Conservation (phyloP, 1,284 basidiomycete species). For the Marasmius tenuissimus region DNA sequence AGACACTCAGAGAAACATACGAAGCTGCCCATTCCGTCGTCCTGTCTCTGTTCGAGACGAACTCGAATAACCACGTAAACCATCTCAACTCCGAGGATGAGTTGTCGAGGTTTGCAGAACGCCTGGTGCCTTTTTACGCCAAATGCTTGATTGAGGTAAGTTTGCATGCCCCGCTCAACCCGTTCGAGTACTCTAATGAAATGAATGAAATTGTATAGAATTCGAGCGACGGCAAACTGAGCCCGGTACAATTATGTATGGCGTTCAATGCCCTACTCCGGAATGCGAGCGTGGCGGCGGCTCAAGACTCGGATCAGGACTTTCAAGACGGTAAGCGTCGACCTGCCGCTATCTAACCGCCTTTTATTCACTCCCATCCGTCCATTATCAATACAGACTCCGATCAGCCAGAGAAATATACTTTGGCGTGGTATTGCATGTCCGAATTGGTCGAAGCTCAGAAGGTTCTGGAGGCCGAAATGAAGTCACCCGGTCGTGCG, state of each 20-base stretch:
- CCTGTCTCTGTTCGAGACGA: slow-evolving; percentile 63
- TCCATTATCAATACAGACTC: background rate
- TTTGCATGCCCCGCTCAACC: slow-evolving; percentile 6
- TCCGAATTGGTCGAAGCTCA: background rate
- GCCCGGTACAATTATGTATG: slow-evolving; percentile 57
- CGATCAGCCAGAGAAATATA: background rate
- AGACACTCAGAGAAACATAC: slow-evolving; percentile 61
- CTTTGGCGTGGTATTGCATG: background rate
- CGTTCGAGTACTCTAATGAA: background rate
- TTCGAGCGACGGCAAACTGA: slow-evolving; percentile 57
- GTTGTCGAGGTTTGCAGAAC: slow-evolving; percentile 39
- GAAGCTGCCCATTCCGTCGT: slow-evolving; percentile 78
- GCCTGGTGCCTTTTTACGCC: slow-evolving; percentile 67
- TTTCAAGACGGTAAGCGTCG: no score
- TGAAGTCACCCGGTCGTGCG: background rate
- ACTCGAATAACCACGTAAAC: slow-evolving; percentile 37
- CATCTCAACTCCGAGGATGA: background rate
- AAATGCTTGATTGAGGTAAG: slow-evolving; percentile 65
- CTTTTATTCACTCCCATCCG: background rate
- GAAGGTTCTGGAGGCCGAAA: background rate
- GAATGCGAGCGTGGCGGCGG: slow-evolving; percentile 41
- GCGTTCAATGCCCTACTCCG: slow-evolving; percentile 67
- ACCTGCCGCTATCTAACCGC: no score
- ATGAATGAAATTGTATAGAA: slow-evolving; percentile 46
- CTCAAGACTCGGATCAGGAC: background rate